Base-by-base conservation (phyloP, 306 rosid species). In the Corylus avellana region DNA sequence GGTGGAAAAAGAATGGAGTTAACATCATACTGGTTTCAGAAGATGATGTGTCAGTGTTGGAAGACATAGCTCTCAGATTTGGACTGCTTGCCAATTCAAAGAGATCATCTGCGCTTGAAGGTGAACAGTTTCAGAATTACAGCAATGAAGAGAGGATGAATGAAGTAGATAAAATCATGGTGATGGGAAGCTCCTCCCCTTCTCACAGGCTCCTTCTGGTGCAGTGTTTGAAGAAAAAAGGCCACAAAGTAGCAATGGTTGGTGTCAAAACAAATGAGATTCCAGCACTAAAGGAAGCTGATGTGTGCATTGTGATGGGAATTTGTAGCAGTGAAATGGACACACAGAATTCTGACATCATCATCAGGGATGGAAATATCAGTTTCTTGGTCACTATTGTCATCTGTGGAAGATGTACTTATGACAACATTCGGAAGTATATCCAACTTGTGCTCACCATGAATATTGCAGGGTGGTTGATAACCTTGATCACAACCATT, bases 391-490 rank as follows among this genome's bases (percentile, higher is more conserved):
- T 53, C 20, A 35, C 12, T 27, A 13, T 77, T 47, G 25, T 64
- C 18, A 20, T 7, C 29, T 71, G 42, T 0, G 85, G 78, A 55
- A 77, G 78, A 77, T 72, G 85, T 69, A 77, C 48, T 18, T 37
- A 53, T 35, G 27, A 37, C 67, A 78, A 73, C 69, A 82, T 82
- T 44, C 82, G 27, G 29, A 82, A 82, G 79, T 78, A 49, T 70
- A 68, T 82, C 44, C 86, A 82, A 82, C 47, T 82, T n/a, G 72
- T 48, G 73, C 76, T 82, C 18, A 48, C 69, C 76, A 68, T 55
- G 67, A 78, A 49, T 22, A 78, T 68, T 11, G 42, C 86, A 4
- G 75, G 71, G 16, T 18, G 76, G 18, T 20, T 73, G 82, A 82
- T 53, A 18, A 9, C 75, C 16, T 16, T 25, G 1, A 13, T 82